Conservation (phyloP, 129 eudicot genomes). For the Silybum marianum region DNA sequence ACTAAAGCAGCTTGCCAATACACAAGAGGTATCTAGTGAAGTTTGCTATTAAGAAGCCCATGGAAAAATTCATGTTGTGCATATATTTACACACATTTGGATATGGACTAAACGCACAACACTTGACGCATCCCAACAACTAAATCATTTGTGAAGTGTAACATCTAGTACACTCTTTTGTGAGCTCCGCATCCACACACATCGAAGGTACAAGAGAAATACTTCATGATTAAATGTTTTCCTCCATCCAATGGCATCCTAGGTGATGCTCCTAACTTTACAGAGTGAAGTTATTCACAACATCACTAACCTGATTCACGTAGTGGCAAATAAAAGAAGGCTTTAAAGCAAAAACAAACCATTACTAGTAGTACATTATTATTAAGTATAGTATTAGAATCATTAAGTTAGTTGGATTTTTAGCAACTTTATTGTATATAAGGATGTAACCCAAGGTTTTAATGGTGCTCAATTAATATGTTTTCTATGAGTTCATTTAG, state of each 20-base stretch:
- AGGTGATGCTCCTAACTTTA: not conserved
- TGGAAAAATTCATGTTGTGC: not conserved
- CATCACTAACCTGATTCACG: not conserved
- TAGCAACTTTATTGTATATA: not conserved
- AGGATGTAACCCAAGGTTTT: conserved; percentile 2
- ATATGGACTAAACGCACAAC: not conserved
- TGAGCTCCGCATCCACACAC: not conserved
- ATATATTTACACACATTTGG: not conserved
- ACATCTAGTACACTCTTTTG: not conserved
- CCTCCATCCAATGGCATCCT: not conserved
- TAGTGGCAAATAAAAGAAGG: not conserved
- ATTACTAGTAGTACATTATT: not conserved
- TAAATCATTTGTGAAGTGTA: not conserved
- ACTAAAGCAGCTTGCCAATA: not conserved
- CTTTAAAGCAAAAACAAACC: not conserved
- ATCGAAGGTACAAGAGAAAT: not conserved
- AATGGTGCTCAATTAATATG: not conserved
- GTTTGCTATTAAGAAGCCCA: not conserved
- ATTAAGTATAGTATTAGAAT: not conserved
- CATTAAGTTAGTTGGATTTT: not conserved
- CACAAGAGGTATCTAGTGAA: not conserved
- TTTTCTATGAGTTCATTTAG: not conserved
- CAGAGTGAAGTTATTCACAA: not conserved
- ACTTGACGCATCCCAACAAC: not conserved
- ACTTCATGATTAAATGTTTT: not conserved